Evolutionary conservation across 331 rosid species (phyloP), one percentile per base, ranked within the genome.

Genomic region (Arachis monticola): DNA sequence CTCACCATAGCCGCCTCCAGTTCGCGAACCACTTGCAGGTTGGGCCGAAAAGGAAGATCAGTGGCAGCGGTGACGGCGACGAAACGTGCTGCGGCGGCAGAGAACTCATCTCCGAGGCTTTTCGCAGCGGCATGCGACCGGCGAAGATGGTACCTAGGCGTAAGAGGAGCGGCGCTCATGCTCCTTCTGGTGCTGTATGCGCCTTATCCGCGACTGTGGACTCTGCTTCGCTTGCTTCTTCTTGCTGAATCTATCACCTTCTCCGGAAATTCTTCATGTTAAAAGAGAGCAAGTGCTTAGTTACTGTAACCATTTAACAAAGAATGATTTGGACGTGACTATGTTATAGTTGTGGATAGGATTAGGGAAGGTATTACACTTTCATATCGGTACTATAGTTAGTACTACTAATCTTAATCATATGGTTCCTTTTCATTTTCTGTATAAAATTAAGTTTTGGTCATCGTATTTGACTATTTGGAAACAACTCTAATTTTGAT

Each of bases 191-290:
- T 42, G 58, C 58, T 52, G 58, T 52, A 2, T 3, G 57, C 35
- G 71, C 53, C 59, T 56, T 60, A 5, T 79, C 82, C 0, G 46
- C 82, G 0, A 51, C 80, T 32, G 50, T 76, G 74, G 88, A 78
- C 64, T 77, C 81, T 31, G 80, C 77, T 78, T 87, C 91, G 11
- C 82, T 81, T 8, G 82, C 81, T 60, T 84, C 40, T 35, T 35
- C 88, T 0, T 82, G 82, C 78, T 83, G 87, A 84, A 64, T 38
- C 12, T 45, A 7, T 7, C 5, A 44, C 14, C 47, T 44, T 48
- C 5, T 38, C n/a, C 60, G 41, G 4, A 55, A 13, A 14, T 5
- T 52, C 13, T 4, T 52, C 2, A 17, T 52, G 4, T 5, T 52
- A 45, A 52, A 52, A 11, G 22, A 52, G 58, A n/a, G 22, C 58